Evolutionary conservation across 805 yeast genomes (phyloP).

Genomic region (Kodamaea kaohsiungensis): DNA sequence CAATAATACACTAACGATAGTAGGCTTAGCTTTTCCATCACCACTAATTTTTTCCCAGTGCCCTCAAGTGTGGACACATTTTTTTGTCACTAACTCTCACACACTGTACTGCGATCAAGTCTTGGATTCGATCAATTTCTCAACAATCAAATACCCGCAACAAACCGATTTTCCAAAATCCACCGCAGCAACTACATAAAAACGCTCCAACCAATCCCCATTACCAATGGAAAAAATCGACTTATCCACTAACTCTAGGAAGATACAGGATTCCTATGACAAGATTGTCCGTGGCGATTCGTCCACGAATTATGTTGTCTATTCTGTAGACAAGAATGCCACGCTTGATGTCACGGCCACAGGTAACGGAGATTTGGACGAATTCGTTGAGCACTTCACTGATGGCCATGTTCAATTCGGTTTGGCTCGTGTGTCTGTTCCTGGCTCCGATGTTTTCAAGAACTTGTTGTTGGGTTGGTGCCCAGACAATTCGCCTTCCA

Average conservation of each 20-base stretch:
- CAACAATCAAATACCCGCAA: constrained; percentile 4
- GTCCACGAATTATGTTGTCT: constrained; percentile 71
- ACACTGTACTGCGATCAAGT: background rate
- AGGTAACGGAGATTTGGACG: constrained; percentile 70
- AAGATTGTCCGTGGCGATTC: constrained; percentile 78
- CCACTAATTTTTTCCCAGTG: background rate
- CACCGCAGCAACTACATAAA: background rate
- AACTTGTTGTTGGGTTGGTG: constrained; percentile 91
- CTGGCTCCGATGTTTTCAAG: constrained; percentile 89
- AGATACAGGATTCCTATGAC: constrained; percentile 73
- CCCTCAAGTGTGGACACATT: background rate
- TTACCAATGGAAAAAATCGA: constrained; percentile 54
- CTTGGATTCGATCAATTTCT: background rate
- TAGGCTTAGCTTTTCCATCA: background rate
- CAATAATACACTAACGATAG: no score
- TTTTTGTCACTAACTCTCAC: background rate
- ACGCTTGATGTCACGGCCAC: constrained; percentile 46
- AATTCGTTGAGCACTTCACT: constrained; percentile 77
- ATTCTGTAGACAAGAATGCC: constrained; percentile 65
- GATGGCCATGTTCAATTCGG: constrained; percentile 93
- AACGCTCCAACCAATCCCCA: background rate
- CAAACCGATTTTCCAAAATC: constrained; percentile 1
- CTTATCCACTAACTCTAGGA: constrained; percentile 68
- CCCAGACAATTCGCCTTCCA: constrained; percentile 91
- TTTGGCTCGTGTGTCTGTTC: constrained; percentile 80